A percentile compares a stretch with the other conserved stretches of the same genome.
Conservation (phyloP, 2,329 filamentous ascomycete species). For the Colletotrichum musicola region DNA sequence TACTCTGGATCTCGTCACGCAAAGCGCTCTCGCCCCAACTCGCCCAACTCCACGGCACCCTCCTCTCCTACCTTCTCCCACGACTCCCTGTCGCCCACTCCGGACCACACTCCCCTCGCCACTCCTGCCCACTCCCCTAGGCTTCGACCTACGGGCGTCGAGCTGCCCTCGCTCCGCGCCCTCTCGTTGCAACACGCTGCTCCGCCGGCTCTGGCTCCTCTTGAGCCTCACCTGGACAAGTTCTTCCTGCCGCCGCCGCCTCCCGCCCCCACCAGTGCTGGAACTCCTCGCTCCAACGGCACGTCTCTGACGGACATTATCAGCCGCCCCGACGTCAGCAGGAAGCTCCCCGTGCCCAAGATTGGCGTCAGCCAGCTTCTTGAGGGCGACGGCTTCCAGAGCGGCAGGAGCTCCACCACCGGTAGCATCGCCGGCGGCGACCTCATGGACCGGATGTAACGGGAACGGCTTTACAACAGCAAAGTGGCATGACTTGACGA, state of each 20-base stretch:
- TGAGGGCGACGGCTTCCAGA: slow-evolving; percentile 73
- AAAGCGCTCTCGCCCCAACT: slow-evolving; percentile 93
- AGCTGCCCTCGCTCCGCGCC: slow-evolving; percentile 86
- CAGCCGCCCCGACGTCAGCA: slow-evolving; percentile 84
- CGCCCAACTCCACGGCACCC: slow-evolving; percentile 93
- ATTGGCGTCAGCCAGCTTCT: slow-evolving; percentile 91
- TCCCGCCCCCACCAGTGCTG: slow-evolving; percentile 64
- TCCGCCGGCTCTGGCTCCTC: slow-evolving; percentile 68
- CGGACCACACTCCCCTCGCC: slow-evolving; percentile 97
- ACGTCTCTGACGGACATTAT: slow-evolving; percentile 94
- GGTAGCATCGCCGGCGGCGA: slow-evolving; percentile 83
- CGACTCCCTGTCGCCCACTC: slow-evolving; percentile 93
- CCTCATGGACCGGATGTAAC: slow-evolving; percentile 68
- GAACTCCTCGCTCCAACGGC: slow-evolving; percentile 69
- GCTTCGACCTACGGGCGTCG: slow-evolving; percentile 82
- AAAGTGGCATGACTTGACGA: slow-evolving; percentile 54
- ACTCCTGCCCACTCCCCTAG: slow-evolving; percentile 96
- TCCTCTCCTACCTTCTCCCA: slow-evolving; percentile 97
- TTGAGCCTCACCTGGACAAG: slow-evolving; percentile 68
- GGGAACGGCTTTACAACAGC: slow-evolving; percentile 31
- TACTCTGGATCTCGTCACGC: slow-evolving; percentile 77
- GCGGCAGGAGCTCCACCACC: slow-evolving; percentile 81
- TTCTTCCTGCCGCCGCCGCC: slow-evolving; percentile 54
- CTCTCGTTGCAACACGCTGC: slow-evolving; percentile 66
- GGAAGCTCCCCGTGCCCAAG: slow-evolving; percentile 92